phyloP scores from a whole-genome alignment of 345 rosid genomes.

The Conringia planisiliqua region DNA sequence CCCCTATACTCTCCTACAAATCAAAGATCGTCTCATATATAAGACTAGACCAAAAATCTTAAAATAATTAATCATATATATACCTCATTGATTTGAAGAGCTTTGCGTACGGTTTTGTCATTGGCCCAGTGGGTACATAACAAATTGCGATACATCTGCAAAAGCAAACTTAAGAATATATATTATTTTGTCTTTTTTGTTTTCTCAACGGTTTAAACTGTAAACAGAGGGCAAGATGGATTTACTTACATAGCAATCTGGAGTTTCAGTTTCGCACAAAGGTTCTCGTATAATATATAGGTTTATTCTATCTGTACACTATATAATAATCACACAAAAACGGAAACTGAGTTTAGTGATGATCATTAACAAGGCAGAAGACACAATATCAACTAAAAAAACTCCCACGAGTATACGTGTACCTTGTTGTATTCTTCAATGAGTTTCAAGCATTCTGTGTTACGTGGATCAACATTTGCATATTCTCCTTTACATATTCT shows the following conservation, averaged over 20 bases:
- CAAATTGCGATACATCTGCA: neutral
- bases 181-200: no score
- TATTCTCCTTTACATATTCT: constrained; percentile 40
- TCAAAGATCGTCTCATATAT: neutral
- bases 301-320: neutral
- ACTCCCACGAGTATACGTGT: neutral
- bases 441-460: constrained; percentile 38
- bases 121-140: constrained; percentile 16
- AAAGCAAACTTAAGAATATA: neutral
- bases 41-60: no score
- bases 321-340: neutral
- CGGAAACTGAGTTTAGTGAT: neutral
- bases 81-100: constrained; percentile 24
- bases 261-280: neutral
- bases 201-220: neutral
- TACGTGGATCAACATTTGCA: constrained; percentile 24
- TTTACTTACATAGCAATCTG: constrained; percentile 15
- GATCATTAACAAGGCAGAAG: neutral
- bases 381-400: neutral
- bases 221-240: neutral
- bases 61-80: neutral
- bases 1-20: constrained; percentile 9
- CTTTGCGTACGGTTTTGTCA: neutral
- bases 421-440: constrained; percentile 13
- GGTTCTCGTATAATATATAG: neutral